Evolutionary conservation across 345 rosid genomes (phyloP).

Genomic region (Cardiospermum halicacabum): DNA sequence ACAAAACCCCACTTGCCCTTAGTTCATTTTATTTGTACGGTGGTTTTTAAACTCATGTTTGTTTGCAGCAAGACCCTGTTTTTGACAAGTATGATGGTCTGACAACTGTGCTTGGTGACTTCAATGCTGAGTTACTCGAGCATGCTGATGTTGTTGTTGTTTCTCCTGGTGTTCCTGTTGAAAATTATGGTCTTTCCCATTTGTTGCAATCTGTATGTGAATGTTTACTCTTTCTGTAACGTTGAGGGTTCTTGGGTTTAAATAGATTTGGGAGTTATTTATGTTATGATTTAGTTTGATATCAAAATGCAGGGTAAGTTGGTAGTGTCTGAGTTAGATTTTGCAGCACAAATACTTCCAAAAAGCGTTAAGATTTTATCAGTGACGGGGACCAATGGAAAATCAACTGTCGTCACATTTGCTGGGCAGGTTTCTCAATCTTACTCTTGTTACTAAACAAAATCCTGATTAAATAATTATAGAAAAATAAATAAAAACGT

Average conservation of each 20-base stretch:
- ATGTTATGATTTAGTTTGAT: background rate
- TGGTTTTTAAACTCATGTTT: background rate
- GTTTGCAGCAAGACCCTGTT: constrained; percentile 22
- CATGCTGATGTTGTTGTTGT: constrained; percentile 22
- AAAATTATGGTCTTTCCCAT: constrained; percentile 21
- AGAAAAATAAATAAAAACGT: too few relatives aligned
- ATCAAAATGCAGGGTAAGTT: constrained; percentile 21
- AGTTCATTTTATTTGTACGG: background rate
- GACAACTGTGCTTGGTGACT: constrained; percentile 22
- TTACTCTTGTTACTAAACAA: too few relatives aligned
- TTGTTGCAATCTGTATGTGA: constrained; percentile 29
- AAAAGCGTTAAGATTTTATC: constrained; percentile 25
- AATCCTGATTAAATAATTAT: too few relatives aligned
- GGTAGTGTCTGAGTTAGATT: constrained; percentile 29
- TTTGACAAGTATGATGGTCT: constrained; percentile 16
- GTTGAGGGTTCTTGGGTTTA: background rate
- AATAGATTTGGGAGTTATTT: background rate
- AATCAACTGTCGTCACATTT: constrained; percentile 36
- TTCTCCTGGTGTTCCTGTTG: constrained; percentile 30
- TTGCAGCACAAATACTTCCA: constrained; percentile 28
- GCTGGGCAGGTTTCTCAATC: constrained; percentile 29
- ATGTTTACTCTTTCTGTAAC: background rate
- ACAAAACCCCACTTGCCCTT: background rate
- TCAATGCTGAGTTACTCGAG: constrained; percentile 12
- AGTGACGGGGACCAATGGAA: constrained; percentile 36